Base-by-base conservation (phyloP, 805 yeast genomes). In the Starmera amethionina region DNA sequence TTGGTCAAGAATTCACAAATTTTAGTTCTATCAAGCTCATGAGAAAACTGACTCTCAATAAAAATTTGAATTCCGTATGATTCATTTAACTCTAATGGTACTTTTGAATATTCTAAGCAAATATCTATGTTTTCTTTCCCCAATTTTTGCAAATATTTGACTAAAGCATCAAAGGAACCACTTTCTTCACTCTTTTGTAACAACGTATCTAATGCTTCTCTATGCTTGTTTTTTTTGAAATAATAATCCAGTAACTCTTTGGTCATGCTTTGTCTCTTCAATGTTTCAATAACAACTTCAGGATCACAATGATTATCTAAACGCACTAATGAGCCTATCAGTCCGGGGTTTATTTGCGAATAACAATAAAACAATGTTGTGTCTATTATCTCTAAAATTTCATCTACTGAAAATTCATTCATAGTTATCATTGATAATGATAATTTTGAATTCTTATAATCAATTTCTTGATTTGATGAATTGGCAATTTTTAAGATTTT, bases 251-350 rank as follows among this genome's bases (percentile, higher is more conserved):
- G 70, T 34, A 89, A 64, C 50, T 87, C 96, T 29, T 72, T 72
- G 49, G 74, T 73, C 52, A 75, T 70, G 3, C 66, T 62, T 8
- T 69, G 63, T 4, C 61, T 53, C 10, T 68, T 56, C 27, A 87
- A 68, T 38, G 73, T 69, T 10, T 61, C 57, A 37, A 75, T 73
- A 2, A 86, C 95, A 3, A 75, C 67, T 2, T 66, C 63, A 5
- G 80, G 70, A 49, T 81, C 79, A 62, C 97, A 87, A 48, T 68
- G 65, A 56, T 89, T 93, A 25, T 75, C 73, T 2, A 87, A 70
- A 37, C 97, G 67, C 5, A 90, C 67, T 16, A 90, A 72, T 0
- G 97, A 93, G 0, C 90, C 95, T 12, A 90, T 72, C 55, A 90
- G 67, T 45, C 81, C 72, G 0, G 85, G 83, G 40, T 76, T 75